phyloP scores from a whole-genome alignment of 306 rosid genomes.

The Fragaria nilgerrensis region DNA sequence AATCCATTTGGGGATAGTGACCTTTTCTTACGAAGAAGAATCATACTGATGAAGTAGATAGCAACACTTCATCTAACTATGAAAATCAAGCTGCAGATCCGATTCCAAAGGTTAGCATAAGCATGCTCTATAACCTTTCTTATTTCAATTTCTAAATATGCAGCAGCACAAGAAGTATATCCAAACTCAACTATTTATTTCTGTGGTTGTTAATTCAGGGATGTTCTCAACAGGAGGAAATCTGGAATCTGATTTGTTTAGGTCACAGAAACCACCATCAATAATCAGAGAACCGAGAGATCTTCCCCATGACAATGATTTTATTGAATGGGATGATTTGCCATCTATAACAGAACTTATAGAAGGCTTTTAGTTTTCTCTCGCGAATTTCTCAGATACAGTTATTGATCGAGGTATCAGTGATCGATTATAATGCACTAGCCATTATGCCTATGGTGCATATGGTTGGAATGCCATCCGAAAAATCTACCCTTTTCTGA shows the following conservation, averaged over 20 bases:
- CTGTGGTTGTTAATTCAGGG: conserved; percentile 28
- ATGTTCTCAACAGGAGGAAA: not conserved
- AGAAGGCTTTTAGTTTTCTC: conserved; percentile 11
- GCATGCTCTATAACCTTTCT: conserved; percentile 5
- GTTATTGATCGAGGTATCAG: conserved; percentile 21
- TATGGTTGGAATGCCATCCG: not conserved
- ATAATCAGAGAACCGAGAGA: not conserved
- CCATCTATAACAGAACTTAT: not conserved
- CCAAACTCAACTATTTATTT: conserved; percentile 8
- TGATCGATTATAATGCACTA: conserved; percentile 25
- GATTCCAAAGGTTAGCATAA: conserved; percentile 38
- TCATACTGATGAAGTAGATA: not conserved
- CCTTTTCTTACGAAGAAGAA: not conserved
- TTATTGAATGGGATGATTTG: not conserved
- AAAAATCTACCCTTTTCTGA: not conserved
- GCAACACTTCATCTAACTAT: not conserved
- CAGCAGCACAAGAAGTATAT: conserved; percentile 3
- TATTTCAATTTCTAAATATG: not conserved
- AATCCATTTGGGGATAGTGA: not conserved
- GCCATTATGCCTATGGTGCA: not conserved
- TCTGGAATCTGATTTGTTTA: not conserved
- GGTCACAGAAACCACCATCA: not conserved
- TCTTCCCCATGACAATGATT: not conserved
- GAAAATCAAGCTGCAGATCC: not conserved
- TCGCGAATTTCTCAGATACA: conserved; percentile 18